A percentile compares a stretch with the other conserved stretches of the same genome.
phyloP scores from a whole-genome alignment of 2,329 filamentous ascomycete genomes.

The Raffaelea albimanens region DNA sequence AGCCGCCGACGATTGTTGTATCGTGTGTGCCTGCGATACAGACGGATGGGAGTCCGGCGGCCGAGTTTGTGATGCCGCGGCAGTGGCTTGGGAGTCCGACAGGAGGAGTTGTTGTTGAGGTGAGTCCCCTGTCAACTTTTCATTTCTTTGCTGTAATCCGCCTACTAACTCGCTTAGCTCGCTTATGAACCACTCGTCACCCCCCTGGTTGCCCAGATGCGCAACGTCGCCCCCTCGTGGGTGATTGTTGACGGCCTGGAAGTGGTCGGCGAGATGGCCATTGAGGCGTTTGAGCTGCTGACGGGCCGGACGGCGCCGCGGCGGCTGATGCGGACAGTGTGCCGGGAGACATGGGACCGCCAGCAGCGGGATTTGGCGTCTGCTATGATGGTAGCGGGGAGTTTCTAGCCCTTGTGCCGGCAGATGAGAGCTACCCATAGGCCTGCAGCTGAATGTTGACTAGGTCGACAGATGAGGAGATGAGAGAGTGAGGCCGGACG shows the following conservation, averaged over 20 bases:
- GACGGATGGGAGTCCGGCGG: constrained; percentile 48
- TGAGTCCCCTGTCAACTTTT: constrained; percentile 10
- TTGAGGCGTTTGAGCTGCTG: constrained; percentile 68
- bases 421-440: no score
- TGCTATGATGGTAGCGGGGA: not conserved
- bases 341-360: constrained; percentile 31
- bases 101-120: constrained; percentile 64
- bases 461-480: no score
- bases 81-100: constrained; percentile 63
- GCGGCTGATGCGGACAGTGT: constrained; percentile 55
- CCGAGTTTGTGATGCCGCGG: constrained; percentile 59
- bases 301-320: constrained; percentile 63
- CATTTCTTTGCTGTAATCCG: not conserved
- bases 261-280: constrained; percentile 64
- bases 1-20: constrained; percentile 60
- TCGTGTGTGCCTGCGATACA: constrained; percentile 62
- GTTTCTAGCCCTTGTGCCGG: no score
- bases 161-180: constrained; percentile 25
- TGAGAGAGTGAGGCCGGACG: no score
- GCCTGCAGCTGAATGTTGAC: no score
- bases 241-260: constrained; percentile 64
- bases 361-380: constrained; percentile 17
- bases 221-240: constrained; percentile 49
- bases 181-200: constrained; percentile 65
- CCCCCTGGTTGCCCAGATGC: constrained; percentile 58